Evolutionary conservation across 75 land plant genomes (phyloP).

Genomic region (Cunninghamia lanceolata): DNA sequence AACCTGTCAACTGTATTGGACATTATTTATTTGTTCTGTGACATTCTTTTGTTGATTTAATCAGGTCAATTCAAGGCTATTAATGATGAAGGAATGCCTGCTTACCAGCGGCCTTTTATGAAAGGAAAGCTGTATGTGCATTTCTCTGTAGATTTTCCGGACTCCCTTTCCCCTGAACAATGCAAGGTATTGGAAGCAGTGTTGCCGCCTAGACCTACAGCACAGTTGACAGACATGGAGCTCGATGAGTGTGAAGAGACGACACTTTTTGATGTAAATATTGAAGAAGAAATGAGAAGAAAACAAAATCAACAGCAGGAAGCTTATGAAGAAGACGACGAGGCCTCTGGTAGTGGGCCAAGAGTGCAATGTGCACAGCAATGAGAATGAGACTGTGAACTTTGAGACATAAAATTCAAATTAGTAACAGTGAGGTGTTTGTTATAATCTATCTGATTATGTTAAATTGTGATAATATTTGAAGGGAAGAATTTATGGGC

Average conservation of each 20-base stretch:
- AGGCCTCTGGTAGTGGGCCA: conserved; percentile 59
- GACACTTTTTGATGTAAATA: conserved; percentile 83
- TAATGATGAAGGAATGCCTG: conserved; percentile 95
- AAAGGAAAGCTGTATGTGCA: conserved; percentile 89
- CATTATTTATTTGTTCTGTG: neutral
- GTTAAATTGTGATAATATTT: neutral
- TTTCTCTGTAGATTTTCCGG: conserved; percentile 85
- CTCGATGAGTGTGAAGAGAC: conserved; percentile 94
- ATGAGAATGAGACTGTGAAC: neutral
- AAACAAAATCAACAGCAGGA: conserved; percentile 71
- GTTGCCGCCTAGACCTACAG: conserved; percentile 55
- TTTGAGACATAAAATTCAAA: neutral
- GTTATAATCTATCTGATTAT: neutral
- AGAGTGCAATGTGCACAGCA: conserved; percentile 79
- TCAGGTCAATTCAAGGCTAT: conserved; percentile 92
- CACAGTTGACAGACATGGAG: conserved; percentile 82
- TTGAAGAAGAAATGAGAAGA: conserved; percentile 88
- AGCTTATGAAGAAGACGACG: conserved; percentile 91
- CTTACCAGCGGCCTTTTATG: conserved; percentile 86
- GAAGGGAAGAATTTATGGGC: too few species aligned
- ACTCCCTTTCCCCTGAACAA: conserved; percentile 62
- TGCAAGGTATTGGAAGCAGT: conserved; percentile 63
- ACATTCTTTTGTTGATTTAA: neutral
- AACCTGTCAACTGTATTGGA: too few species aligned
- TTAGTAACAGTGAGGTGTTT: too few species aligned